These are phyloP conservation scores for Mycena albidolilacea DNA, from an alignment of 768 basidiomycete genomes.

Conservation along the genomic window DNA sequence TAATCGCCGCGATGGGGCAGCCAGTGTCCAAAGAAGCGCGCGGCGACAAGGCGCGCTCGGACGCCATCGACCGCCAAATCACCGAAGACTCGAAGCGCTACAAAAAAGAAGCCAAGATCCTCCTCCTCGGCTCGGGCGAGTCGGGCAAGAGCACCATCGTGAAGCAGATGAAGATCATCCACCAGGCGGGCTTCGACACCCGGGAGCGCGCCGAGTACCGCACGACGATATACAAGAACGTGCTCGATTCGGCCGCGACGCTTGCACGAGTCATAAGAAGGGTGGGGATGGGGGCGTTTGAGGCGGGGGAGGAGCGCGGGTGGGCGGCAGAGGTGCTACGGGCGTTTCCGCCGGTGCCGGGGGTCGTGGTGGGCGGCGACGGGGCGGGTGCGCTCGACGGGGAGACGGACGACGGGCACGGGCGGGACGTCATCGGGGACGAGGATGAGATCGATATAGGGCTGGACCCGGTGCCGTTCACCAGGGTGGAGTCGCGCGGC, in stretches of 20 bases:
- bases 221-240: constrained; percentile 74
- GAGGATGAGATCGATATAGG: constrained; percentile 17
- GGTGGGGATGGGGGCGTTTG: constrained; percentile 72
- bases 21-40: constrained; percentile 22
- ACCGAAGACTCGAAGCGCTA: constrained; percentile 18
- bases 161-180: constrained; percentile 84
- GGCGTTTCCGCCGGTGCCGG: constrained; percentile 27
- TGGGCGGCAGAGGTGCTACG: constrained; percentile 7
- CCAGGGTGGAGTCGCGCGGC: background rate
- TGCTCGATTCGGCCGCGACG: constrained; percentile 81
- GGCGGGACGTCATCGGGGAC: background rate
- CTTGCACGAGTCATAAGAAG: constrained; percentile 79
- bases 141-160: constrained; percentile 31
- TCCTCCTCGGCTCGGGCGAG: constrained; percentile 31
- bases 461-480: constrained; percentile 35
- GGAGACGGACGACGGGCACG: background rate
- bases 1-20: constrained; percentile 11
- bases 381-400: background rate
- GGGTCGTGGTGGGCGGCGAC: background rate
- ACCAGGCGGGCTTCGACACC: constrained; percentile 78
- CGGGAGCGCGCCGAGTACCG: constrained; percentile 76
- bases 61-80: constrained; percentile 35
- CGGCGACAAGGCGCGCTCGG: constrained; percentile 25
- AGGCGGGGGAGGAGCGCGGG: constrained; percentile 31
- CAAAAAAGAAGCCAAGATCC: constrained; percentile 34